Percentiles rank a stretch among this genome's conserved stretches.
phyloP scores from a whole-genome alignment of 2,329 filamentous ascomycete genomes.

The Huntiella savannae region DNA sequence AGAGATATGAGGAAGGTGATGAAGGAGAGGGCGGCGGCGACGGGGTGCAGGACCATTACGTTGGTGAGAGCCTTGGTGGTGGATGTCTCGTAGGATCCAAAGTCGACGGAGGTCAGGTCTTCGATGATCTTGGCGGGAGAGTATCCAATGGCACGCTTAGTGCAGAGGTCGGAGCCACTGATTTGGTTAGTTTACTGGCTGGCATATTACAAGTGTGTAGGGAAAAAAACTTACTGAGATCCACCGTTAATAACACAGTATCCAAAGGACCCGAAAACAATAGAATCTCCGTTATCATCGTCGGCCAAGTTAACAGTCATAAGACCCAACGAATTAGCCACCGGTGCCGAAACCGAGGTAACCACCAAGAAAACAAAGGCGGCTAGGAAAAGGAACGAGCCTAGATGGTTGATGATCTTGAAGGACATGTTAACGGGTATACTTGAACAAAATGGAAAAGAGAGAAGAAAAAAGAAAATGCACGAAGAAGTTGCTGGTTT shows the following conservation, averaged over 20 bases:
- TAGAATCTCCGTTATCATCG: slow-evolving; percentile 17
- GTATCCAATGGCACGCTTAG: slow-evolving; percentile 33
- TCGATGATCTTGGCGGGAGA: slow-evolving; percentile 28
- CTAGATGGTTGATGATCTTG: slow-evolving; percentile 36
- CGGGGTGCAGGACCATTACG: slow-evolving; percentile 43
- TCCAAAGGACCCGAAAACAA: slow-evolving; percentile 42
- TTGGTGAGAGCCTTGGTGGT: slow-evolving; percentile 32
- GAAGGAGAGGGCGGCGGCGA: slow-evolving; percentile 38
- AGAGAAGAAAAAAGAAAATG: neutral
- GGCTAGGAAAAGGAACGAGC: slow-evolving; percentile 36
- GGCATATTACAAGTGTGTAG: neutral
- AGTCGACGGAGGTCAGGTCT: slow-evolving; percentile 20
- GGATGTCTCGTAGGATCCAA: slow-evolving; percentile 24
- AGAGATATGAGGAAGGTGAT: slow-evolving; percentile 37
- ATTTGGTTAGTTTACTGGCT: neutral
- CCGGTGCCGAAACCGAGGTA: slow-evolving; percentile 38
- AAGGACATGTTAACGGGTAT: slow-evolving; percentile 23
- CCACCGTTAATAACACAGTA: slow-evolving; percentile 25
- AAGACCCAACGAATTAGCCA: slow-evolving; percentile 34
- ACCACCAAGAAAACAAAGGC: slow-evolving; percentile 37
- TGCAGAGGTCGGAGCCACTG: slow-evolving; percentile 28
- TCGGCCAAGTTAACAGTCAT: slow-evolving; percentile 31
- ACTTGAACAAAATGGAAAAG: neutral
- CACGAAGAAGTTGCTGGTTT: neutral
- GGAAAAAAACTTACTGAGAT: slow-evolving; percentile 14